These are phyloP conservation scores for Boletus sp. DNA, from an alignment of 768 basidiomycete species.

Conservation along the genomic window DNA sequence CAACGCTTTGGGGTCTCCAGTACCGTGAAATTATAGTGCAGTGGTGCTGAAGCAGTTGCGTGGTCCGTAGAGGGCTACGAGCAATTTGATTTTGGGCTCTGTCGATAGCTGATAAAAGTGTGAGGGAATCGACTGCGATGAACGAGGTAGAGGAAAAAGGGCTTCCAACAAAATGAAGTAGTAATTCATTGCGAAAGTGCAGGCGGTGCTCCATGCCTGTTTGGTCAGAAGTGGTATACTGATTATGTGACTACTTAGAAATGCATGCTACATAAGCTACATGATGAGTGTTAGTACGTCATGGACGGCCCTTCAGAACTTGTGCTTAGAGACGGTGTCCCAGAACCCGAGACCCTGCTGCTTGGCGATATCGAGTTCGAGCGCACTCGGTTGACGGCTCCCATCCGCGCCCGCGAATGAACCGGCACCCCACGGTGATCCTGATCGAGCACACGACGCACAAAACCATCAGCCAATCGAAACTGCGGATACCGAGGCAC, in stretches of 20 bases:
- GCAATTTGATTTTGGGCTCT: no score
- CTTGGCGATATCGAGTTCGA: conserved; percentile 52
- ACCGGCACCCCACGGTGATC: conserved; percentile 80
- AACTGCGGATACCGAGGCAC: background rate
- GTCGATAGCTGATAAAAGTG: no score
- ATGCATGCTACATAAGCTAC: background rate
- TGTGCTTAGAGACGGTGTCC: conserved; percentile 42
- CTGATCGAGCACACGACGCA: conserved; percentile 31
- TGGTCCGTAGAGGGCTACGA: no score
- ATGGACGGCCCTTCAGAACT: conserved; percentile 12
- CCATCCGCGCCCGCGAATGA: conserved; percentile 50
- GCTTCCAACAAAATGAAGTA: no score
- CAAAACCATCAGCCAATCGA: background rate
- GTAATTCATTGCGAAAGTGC: no score
- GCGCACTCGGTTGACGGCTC: conserved; percentile 44
- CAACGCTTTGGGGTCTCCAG: no score
- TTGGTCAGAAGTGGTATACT: no score
- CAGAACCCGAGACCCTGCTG: conserved; percentile 57
- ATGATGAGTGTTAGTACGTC: background rate
- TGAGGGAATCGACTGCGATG: no score
- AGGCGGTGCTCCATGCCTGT: no score
- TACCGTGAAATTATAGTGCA: no score
- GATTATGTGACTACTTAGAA: background rate
- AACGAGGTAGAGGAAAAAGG: no score
- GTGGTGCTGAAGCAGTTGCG: no score